These are phyloP conservation scores for Beverwykella pulmonaria DNA, from an alignment of 495 filamentous ascomycete genomes.

Conservation along the genomic window DNA sequence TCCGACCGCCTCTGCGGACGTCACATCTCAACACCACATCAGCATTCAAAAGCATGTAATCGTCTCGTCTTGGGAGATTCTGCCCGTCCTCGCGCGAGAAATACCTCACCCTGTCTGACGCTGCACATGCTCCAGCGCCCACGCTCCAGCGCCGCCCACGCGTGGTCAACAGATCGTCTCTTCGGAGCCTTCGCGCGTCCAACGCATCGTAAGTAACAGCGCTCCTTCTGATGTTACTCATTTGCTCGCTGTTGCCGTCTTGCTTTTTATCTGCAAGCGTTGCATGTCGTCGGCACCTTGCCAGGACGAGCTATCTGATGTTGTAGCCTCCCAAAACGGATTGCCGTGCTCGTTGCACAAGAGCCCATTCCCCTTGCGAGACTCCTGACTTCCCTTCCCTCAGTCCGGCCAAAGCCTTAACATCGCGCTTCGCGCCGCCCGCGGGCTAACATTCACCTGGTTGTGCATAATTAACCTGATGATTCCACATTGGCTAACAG, in stretches of 20 bases:
- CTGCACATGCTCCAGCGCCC: no score
- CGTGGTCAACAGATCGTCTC: no score
- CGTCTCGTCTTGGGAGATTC: no score
- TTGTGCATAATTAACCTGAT: constrained; percentile 18
- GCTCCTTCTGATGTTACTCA: neutral
- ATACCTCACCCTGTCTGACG: no score
- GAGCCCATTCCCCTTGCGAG: neutral
- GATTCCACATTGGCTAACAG: neutral
- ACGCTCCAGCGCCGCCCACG: no score
- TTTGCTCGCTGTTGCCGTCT: neutral
- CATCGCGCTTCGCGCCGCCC: neutral
- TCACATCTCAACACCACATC: neutral
- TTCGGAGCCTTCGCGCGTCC: neutral
- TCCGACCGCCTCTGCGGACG: neutral
- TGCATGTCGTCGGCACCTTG: neutral
- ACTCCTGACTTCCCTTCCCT: neutral
- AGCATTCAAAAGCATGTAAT: neutral
- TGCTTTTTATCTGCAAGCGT: neutral
- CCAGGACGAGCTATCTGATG: constrained; percentile 23
- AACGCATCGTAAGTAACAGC: neutral
- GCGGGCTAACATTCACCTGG: neutral
- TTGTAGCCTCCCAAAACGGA: constrained; percentile 22
- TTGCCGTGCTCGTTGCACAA: constrained; percentile 18
- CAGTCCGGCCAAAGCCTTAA: neutral
- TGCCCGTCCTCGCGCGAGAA: no score